Evolutionary conservation across 148 eudicot genomes (phyloP).

Genomic region (Silene conica): DNA sequence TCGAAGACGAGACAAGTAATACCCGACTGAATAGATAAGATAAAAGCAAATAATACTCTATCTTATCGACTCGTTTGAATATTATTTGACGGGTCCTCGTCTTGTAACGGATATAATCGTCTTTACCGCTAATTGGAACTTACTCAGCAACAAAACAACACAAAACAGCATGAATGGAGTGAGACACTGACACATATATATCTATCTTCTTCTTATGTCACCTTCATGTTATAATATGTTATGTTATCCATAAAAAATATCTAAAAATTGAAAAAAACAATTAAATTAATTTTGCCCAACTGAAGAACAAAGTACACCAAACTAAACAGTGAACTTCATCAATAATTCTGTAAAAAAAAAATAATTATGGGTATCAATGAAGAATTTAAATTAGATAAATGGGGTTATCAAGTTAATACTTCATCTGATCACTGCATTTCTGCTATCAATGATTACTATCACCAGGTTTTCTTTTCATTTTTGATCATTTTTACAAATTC

Average conservation of each 20-base stretch:
- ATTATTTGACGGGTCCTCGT: too few species aligned
- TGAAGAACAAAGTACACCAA: background rate
- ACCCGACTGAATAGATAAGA: too few species aligned
- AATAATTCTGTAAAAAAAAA: background rate
- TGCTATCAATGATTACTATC: conserved; percentile 63
- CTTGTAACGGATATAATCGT: too few species aligned
- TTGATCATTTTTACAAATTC: too few species aligned
- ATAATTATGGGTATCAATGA: conserved; percentile 20
- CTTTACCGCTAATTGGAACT: too few species aligned
- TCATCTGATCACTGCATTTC: conserved; percentile 64
- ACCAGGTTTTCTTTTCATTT: too few species aligned
- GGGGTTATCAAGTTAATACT: conserved; percentile 76
- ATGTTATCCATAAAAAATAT: background rate
- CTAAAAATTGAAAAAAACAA: background rate
- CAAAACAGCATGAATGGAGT: background rate
- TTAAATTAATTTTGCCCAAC: background rate
- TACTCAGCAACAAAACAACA: too few species aligned
- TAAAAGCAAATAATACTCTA: too few species aligned
- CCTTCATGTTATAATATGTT: background rate
- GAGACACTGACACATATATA: background rate
- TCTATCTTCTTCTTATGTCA: background rate
- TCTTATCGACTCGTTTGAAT: too few species aligned
- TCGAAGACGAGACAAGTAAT: too few species aligned
- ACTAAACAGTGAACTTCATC: background rate
- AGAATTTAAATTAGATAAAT: conserved; percentile 46